Conservation (phyloP, 768 basidiomycete species). For the Kwoniella sp. region DNA sequence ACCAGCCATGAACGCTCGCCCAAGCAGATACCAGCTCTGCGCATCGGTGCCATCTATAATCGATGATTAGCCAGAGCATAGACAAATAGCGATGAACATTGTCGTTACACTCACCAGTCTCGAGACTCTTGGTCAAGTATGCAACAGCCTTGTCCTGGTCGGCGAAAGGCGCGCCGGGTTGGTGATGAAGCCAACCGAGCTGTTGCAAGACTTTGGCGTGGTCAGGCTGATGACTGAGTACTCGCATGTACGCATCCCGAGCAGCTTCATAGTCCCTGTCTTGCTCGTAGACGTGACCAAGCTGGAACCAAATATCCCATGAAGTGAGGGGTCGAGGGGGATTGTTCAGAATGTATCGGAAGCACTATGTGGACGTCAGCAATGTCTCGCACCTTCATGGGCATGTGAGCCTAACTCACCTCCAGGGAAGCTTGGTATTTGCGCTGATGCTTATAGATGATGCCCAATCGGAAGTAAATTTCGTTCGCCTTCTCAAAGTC, state of each 20-base stretch:
- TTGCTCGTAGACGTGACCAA: slow-evolving; percentile 97
- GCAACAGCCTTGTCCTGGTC: slow-evolving; percentile 93
- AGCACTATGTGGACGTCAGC: slow-evolving; percentile 63
- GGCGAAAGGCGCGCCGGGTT: slow-evolving; percentile 90
- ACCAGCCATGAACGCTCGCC: slow-evolving; percentile 97
- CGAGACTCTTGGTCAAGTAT: slow-evolving; percentile 90
- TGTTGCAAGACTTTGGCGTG: slow-evolving; percentile 98
- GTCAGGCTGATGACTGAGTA: slow-evolving; percentile 85
- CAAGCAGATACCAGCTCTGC: slow-evolving; percentile 98
- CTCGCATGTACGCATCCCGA: slow-evolving; percentile 93
- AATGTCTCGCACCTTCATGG: not conserved
- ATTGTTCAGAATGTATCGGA: slow-evolving; percentile 92
- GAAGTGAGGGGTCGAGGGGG: slow-evolving; percentile 94
- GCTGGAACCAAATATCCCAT: slow-evolving; percentile 99
- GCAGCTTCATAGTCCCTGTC: slow-evolving; percentile 89
- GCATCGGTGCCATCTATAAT: slow-evolving; percentile 83
- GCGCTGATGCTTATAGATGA: slow-evolving; percentile 98
- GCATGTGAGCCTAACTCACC: slow-evolving; percentile 42
- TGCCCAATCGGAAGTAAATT: slow-evolving; percentile 94
- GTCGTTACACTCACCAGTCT: slow-evolving; percentile 70
- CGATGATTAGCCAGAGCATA: not conserved
- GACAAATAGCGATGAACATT: not conserved
- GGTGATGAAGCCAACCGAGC: slow-evolving; percentile 96
- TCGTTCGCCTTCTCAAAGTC: slow-evolving; percentile 99
- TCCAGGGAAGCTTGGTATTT: slow-evolving; percentile 85